These are phyloP conservation scores for Cylindrotheca closterium DNA, from an alignment of 108 stramenopile species.

Conservation along the genomic window DNA sequence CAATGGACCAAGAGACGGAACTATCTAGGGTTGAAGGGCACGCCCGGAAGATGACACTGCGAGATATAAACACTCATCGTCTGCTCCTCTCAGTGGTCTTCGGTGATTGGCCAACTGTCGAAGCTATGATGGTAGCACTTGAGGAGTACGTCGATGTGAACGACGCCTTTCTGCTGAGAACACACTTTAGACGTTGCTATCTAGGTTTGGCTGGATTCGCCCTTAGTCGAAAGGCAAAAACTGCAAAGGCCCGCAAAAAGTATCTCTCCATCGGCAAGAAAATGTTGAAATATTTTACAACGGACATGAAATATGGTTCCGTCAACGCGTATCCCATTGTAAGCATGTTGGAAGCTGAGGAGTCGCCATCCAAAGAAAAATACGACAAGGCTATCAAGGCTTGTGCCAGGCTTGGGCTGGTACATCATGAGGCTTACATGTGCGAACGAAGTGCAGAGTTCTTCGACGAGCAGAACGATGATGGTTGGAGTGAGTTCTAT, in stretches of 20 bases:
- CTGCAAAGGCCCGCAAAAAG: neutral
- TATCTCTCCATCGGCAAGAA: conserved; percentile 9
- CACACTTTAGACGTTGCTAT: conserved; percentile 1
- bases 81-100: conserved; percentile 22
- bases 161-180: neutral
- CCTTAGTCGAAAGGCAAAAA: conserved; percentile 1
- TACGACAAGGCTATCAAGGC: conserved; percentile 22
- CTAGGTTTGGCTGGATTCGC: conserved; percentile 10
- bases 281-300: conserved; percentile 6
- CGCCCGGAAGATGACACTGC: conserved; percentile 17
- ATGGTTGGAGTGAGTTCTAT: conserved; percentile 22
- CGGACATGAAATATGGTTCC: conserved; percentile 3
- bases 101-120: conserved; percentile 8
- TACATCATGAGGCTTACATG: conserved; percentile 23
- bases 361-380: conserved; percentile 18
- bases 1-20: conserved; percentile 11
- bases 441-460: conserved; percentile 29
- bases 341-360: conserved; percentile 19
- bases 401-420: conserved; percentile 22
- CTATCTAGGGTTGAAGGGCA: conserved; percentile 7
- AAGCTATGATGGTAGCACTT: conserved; percentile 10
- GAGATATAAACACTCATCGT: conserved; percentile 20
- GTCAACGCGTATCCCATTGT: conserved; percentile 15
- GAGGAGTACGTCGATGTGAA: conserved; percentile 4
- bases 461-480: conserved; percentile 17